These are phyloP conservation scores for Pleurotus eryngii DNA, from an alignment of 768 basidiomycete species.

Conservation along the genomic window DNA sequence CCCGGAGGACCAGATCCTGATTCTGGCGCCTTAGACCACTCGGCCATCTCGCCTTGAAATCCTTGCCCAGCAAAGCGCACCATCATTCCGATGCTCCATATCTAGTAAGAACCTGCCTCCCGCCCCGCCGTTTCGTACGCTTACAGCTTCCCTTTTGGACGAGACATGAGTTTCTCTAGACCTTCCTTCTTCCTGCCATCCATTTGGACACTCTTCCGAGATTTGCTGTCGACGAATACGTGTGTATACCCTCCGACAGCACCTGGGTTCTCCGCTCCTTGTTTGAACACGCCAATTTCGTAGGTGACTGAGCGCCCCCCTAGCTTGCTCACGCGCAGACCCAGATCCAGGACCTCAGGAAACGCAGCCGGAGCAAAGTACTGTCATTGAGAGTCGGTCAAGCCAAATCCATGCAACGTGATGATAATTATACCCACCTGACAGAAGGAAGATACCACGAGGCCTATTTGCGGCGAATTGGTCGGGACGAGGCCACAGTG, in stretches of 20 bases:
- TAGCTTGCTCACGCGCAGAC: constrained; percentile 62
- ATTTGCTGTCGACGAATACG: constrained; percentile 70
- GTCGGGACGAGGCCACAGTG: constrained; percentile 56
- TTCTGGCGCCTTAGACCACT: constrained; percentile 7
- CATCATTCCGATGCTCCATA: too few species aligned
- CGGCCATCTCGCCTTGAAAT: constrained; percentile 5
- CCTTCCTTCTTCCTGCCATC: constrained; percentile 38
- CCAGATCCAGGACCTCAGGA: constrained; percentile 67
- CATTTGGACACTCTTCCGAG: constrained; percentile 56
- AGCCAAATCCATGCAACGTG: background rate
- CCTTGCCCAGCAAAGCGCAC: too few species aligned
- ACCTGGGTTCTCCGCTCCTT: constrained; percentile 31
- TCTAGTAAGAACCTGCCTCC: too few species aligned
- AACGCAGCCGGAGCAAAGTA: constrained; percentile 75
- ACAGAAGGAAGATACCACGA: constrained; percentile 77
- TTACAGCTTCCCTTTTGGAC: background rate
- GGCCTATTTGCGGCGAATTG: constrained; percentile 55
- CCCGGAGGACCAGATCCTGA: constrained; percentile 15
- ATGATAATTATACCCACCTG: constrained; percentile 35
- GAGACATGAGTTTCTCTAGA: constrained; percentile 35
- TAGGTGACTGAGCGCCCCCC: constrained; percentile 78
- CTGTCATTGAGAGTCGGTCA: constrained; percentile 23
- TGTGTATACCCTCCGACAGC: constrained; percentile 70
- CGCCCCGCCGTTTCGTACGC: too few species aligned
- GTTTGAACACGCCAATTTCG: constrained; percentile 73